Evolutionary conservation across 371 early-diverging fungal genomes (phyloP).

Genomic region (Mucor sp.): DNA sequence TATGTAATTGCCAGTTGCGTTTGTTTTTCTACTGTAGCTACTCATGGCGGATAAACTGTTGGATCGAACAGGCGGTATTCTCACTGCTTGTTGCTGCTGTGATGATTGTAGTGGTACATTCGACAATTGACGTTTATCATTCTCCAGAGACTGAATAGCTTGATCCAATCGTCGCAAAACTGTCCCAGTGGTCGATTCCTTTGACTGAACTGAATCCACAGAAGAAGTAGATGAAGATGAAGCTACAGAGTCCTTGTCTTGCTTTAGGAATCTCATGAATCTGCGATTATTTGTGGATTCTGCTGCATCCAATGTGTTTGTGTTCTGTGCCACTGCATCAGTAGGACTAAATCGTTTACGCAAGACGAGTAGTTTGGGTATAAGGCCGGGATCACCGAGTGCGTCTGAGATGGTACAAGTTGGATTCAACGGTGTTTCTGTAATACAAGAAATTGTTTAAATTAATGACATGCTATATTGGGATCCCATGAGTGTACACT

Average conservation of each 20-base stretch:
- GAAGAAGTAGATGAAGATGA: not conserved
- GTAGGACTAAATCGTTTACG: constrained; percentile 14
- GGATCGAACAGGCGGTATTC: constrained; percentile 2
- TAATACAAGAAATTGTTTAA: not conserved
- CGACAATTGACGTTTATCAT: constrained; percentile 21
- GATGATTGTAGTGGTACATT: not conserved
- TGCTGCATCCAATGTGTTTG: not conserved
- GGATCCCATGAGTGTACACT: not conserved
- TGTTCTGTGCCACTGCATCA: not conserved
- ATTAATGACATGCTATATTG: not conserved
- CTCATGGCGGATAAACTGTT: constrained; percentile 18
- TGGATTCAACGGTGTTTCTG: constrained; percentile 19
- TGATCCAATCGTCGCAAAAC: constrained; percentile 29
- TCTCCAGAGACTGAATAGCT: constrained; percentile 29
- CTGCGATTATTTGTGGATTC: constrained; percentile 5
- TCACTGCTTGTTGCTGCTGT: not conserved
- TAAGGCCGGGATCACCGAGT: constrained; percentile 16
- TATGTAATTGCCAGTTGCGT: not conserved
- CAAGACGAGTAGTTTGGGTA: constrained; percentile 37
- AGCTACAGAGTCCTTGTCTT: not conserved
- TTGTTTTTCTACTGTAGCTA: not conserved
- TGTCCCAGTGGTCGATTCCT: constrained; percentile 20
- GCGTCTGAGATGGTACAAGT: constrained; percentile 16
- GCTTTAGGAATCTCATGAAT: constrained; percentile 13
- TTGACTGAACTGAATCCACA: not conserved